Evolutionary conservation across 2,329 filamentous ascomycete genomes (phyloP), one percentile per base, ranked within the genome.

Genomic region (Didymella glomerata): DNA sequence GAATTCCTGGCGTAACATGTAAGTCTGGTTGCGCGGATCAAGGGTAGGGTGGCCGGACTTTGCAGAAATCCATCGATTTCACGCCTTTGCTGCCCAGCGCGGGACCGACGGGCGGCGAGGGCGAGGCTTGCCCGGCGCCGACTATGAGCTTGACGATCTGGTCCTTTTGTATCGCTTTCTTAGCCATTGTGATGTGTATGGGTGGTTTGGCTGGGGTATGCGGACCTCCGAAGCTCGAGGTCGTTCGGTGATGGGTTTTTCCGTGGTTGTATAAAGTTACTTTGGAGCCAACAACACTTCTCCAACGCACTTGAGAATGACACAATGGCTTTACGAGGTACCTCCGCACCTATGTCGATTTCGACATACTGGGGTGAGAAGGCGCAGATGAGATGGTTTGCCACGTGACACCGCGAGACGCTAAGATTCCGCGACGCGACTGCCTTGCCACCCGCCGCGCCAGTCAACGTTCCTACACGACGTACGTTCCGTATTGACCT

Each of bases 21-120:
- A 18, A 46, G 45, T 16, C 10, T 10, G 11, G 8, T 30, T 24
- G 40, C 5, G 25, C 16, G 20, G 11, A n/a, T 14, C 24, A 7
- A 10, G 24, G 47, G 34, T 8, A 27, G 4, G 53, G 75, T 57
- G n/a, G n/a, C n/a, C n/a, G n/a, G n/a, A 96, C 94, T 86, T 98
- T 98, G 88, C 95, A 98, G 78, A 98, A 99, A 81, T 99, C 95
- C 90, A 99, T 99, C 58, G 91, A 96, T 84, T 99, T 99, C 63
- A 99, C 91, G 84, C 95, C 95, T 83, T 97, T 98, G 78, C 90
- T 94, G 81, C 95, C 95, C 66, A 99, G 86, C 53, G 95, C 95
- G 58, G 95, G 95, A 83, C 95, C 95, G 72, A 99, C 93, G 4
- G 95, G 95, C 32, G 95, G 95, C 80, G 93, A 96, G 28, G 95